phyloP scores from a whole-genome alignment of 106 monocot genomes.

The Platanthera zijinensis region DNA sequence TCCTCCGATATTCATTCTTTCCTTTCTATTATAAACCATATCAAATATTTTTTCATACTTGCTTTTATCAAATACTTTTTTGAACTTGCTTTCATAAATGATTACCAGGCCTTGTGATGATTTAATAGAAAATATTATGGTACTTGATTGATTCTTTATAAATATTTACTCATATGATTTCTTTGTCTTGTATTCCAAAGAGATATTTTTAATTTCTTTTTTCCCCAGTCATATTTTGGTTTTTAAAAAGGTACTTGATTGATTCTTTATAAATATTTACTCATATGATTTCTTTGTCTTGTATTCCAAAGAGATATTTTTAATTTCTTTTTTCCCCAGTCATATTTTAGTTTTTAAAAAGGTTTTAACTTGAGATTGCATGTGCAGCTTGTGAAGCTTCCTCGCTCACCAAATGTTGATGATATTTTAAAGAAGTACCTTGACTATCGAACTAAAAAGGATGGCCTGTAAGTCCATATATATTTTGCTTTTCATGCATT shows the following conservation, averaged over 20 bases:
- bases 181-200: neutral
- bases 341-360: neutral
- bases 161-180: neutral
- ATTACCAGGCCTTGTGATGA: neutral
- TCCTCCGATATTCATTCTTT: neutral
- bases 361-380: slow-evolving; percentile 8
- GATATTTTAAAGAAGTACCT: slow-evolving; percentile 91
- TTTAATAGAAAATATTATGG: neutral
- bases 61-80: neutral
- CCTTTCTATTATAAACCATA: neutral
- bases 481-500: neutral
- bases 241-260: neutral
- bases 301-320: neutral
- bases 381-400: slow-evolving; percentile 93
- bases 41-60: neutral
- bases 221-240: neutral
- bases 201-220: slow-evolving; percentile 1
- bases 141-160: neutral
- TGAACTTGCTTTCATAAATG: neutral
- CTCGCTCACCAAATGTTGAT: slow-evolving; percentile 91
- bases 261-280: neutral
- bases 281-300: neutral
- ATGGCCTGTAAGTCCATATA: slow-evolving; percentile 62
- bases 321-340: neutral
- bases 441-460: slow-evolving; percentile 87